Evolutionary conservation across 805 yeast genomes (phyloP).

Genomic region (Blastobotrys parvus): DNA sequence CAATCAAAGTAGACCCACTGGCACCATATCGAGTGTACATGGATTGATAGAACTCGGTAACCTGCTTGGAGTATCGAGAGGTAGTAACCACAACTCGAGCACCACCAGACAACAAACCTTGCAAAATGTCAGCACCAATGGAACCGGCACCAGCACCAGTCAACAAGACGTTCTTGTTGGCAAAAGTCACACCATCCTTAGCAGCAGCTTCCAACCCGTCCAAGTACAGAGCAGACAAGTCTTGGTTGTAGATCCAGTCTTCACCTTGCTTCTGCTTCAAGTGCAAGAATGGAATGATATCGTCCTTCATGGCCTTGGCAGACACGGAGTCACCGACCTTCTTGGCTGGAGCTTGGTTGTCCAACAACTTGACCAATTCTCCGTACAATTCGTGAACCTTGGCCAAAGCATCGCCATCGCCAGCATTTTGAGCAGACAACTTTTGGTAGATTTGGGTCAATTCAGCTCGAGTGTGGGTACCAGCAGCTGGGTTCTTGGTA

Average conservation of each 20-base stretch:
- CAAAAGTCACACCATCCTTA: constrained; percentile 84
- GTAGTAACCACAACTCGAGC: constrained; percentile 96
- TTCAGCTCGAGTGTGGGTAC: constrained; percentile 60
- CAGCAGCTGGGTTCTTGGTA: constrained; percentile 59
- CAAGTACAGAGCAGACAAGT: constrained; percentile 67
- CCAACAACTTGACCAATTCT: constrained; percentile 27
- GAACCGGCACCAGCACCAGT: constrained; percentile 99
- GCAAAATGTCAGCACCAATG: constrained; percentile 93
- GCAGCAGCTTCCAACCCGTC: constrained; percentile 93
- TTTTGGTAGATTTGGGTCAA: constrained; percentile 76
- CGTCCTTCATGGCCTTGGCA: constrained; percentile 18
- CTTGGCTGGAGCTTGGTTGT: constrained; percentile 44
- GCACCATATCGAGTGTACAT: constrained; percentile 92
- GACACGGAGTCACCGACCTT: constrained; percentile 31
- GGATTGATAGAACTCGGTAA: constrained; percentile 91
- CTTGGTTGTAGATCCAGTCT: constrained; percentile 76
- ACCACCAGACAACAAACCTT: constrained; percentile 95
- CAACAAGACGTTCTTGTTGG: constrained; percentile 78
- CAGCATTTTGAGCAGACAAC: constrained; percentile 59
- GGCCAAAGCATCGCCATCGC: constrained; percentile 56
- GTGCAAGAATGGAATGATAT: constrained; percentile 88
- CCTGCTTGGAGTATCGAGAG: constrained; percentile 86
- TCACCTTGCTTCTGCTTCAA: constrained; percentile 61
- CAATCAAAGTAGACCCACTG: constrained; percentile 81
- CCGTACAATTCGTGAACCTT: constrained; percentile 37